These are phyloP conservation scores for Arthrocladium fulminans DNA, from an alignment of 2,329 filamentous ascomycete species.

Conservation along the genomic window DNA sequence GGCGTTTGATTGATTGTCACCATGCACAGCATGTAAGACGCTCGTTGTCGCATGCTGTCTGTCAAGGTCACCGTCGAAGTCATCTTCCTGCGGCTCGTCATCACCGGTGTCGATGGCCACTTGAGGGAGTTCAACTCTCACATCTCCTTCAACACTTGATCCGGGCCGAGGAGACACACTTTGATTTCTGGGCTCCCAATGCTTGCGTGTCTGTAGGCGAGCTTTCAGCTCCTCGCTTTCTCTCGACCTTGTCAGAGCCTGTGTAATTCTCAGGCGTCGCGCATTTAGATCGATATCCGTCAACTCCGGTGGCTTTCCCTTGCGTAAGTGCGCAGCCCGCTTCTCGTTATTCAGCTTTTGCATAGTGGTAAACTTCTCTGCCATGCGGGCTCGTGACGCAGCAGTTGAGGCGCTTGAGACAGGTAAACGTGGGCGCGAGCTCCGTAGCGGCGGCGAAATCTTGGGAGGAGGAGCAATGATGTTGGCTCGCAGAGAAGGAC, in stretches of 20 bases:
- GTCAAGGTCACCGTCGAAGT: conserved; percentile 14
- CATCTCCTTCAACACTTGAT: conserved; percentile 29
- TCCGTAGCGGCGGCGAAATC: conserved; percentile 68
- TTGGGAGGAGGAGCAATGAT: conserved; percentile 63
- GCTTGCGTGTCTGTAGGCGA: neutral
- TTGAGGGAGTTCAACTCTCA: neutral
- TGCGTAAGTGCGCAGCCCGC: conserved; percentile 28
- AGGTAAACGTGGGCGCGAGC: conserved; percentile 70
- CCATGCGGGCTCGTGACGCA: conserved; percentile 57
- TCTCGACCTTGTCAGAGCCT: conserved; percentile 62
- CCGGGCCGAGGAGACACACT: conserved; percentile 32
- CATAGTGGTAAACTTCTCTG: conserved; percentile 46
- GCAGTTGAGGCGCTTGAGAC: conserved; percentile 67
- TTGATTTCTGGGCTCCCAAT: neutral
- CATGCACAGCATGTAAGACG: conserved; percentile 18
- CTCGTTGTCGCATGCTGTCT: conserved; percentile 21
- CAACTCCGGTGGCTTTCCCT: conserved; percentile 48
- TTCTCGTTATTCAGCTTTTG: conserved; percentile 29
- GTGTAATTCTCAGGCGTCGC: conserved; percentile 69
- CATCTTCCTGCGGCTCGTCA: conserved; percentile 15
- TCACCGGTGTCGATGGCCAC: neutral
- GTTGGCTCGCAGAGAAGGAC: conserved; percentile 59
- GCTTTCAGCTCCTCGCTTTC: conserved; percentile 19
- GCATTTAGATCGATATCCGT: conserved; percentile 79
- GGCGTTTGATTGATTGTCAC: neutral